A percentile compares a stretch with the other conserved stretches of the same genome.
phyloP scores from a whole-genome alignment of 345 rosid genomes.

The Lepidium didymum region DNA sequence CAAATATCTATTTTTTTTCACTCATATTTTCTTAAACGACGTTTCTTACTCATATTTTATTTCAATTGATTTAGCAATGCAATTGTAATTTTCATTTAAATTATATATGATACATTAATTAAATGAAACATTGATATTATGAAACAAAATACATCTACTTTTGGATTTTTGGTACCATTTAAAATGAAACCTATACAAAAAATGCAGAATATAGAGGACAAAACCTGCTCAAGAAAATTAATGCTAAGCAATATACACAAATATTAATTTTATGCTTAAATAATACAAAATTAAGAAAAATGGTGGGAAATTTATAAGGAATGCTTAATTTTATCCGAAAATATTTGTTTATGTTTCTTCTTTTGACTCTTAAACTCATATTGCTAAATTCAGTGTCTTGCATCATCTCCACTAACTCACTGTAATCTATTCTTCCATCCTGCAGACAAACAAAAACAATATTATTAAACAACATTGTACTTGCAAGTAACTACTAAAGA shows the following conservation, averaged over 20 bases:
- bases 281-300: neutral
- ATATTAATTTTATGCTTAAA: neutral
- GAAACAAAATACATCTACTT: neutral
- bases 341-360: conserved; percentile 2
- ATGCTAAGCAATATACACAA: conserved; percentile 1
- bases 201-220: neutral
- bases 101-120: no score
- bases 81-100: neutral
- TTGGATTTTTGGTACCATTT: neutral
- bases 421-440: conserved; percentile 89
- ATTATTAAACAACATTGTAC: neutral
- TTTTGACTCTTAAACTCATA: conserved; percentile 16
- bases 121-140: neutral
- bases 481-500: neutral
- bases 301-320: neutral
- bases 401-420: conserved; percentile 90
- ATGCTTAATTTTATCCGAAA: no score
- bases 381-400: conserved; percentile 50
- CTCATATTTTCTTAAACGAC: neutral
- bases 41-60: neutral
- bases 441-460: conserved; percentile 13
- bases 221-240: conserved; percentile 20
- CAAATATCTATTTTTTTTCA: conserved; percentile 1
- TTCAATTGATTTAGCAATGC: neutral
- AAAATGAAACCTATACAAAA: neutral